Conservation (phyloP, 768 basidiomycete genomes). For the Boletus huronensis region DNA sequence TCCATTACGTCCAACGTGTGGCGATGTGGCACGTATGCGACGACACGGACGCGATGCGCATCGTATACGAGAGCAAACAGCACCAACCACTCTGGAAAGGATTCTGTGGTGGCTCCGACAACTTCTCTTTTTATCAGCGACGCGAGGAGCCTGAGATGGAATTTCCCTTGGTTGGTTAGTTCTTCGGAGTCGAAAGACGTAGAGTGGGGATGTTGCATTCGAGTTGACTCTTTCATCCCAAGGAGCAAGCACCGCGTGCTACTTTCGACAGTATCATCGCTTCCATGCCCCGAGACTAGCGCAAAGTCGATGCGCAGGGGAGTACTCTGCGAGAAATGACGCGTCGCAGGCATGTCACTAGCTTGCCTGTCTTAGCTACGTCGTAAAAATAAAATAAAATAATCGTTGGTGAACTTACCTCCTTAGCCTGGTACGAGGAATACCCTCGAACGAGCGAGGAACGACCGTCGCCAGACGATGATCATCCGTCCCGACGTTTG, state of each 20-base stretch:
- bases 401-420: constrained; percentile 13
- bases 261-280: neutral
- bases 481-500: neutral
- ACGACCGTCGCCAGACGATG: constrained; percentile 5
- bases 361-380: constrained; percentile 3
- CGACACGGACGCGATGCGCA: constrained; percentile 11
- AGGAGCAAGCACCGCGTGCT: constrained; percentile 13
- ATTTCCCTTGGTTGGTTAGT: constrained; percentile 4
- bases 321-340: neutral
- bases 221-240: constrained; percentile 11
- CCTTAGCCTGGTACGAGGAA: constrained; percentile 11
- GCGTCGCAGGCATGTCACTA: constrained; percentile 5
- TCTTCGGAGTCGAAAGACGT: constrained; percentile 3
- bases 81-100: constrained; percentile 27
- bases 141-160: constrained; percentile 15
- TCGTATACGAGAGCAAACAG: constrained; percentile 26
- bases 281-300: constrained; percentile 4
- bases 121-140: neutral
- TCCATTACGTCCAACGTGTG: constrained; percentile 1
- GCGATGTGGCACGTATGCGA: constrained; percentile 21
- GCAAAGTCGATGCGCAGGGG: constrained; percentile 11
- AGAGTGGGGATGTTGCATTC: neutral
- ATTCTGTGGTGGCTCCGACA: neutral
- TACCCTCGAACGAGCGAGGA: constrained; percentile 14
- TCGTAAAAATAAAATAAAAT: neutral